Evolutionary conservation across 176 grass and related monocot genomes (phyloP), one percentile per base, ranked within the genome.

Genomic region (Hordeum marinum): DNA sequence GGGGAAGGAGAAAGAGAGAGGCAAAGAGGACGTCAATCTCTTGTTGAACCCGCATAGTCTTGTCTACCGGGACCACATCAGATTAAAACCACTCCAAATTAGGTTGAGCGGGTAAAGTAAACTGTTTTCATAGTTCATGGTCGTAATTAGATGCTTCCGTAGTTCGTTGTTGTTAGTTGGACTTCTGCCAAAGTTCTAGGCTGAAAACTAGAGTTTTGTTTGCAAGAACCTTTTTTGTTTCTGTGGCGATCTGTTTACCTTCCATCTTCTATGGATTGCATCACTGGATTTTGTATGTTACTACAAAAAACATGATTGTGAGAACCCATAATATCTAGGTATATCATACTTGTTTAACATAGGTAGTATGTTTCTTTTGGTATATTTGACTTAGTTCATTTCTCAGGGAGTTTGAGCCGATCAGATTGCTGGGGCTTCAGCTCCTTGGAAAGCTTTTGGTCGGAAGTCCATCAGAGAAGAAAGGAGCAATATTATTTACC

Each of bases 381-480:
- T 69, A 71, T 85, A 79, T 73, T 45, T 74, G 67, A 75, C 11
- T 75, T 58, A 12, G 34, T 86, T 78, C 62, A 59, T 45, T 75
- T 70, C 87, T 63, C 67, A 94, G 92, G 87, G 92, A 94, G 80
- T 66, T 85, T 25, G 92, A 94, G 67, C 82, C 90, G 83, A 90
- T 94, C 67, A 85, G 92, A 82, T 80, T 94, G 68, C 71, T 92
- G 76, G 92, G 92, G 20, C 90, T 94, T 80, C 87, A 94, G 75
- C 77, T 94, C 59, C 85, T 94, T 78, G 92, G 90, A 43, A 94
- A 90, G 81, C 87, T 94, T 78, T 81, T 94, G 85, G 82, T 91
- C 76, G 92, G 92, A 24, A 68, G 87, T 90, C 85, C 84, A 79
- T 87, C 92, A 58, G 90, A 94, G 74, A 91, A 87, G 27, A 91